Conservation (phyloP, 1,284 basidiomycete genomes). For the Cutaneotrichosporon spelunceum region DNA sequence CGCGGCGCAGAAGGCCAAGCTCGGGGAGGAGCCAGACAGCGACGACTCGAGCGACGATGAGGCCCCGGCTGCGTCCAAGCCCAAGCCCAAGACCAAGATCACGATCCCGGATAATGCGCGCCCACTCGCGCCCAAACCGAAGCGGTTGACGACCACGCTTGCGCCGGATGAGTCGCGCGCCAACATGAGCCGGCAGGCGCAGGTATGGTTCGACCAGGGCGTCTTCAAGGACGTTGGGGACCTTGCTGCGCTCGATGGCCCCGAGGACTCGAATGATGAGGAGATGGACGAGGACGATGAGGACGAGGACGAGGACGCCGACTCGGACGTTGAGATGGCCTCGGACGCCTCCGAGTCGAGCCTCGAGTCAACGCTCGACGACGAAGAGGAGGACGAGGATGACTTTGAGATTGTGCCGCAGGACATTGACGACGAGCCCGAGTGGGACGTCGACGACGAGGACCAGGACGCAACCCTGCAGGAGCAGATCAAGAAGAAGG, state of each 20-base stretch:
- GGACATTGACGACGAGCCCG: constrained; percentile 60
- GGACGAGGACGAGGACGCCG: constrained; percentile 52
- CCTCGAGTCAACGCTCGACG: constrained; percentile 28
- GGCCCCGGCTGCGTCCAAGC: constrained; percentile 25
- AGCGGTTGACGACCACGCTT: constrained; percentile 44
- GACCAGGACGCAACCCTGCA: constrained; percentile 72
- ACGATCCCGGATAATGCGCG: constrained; percentile 14
- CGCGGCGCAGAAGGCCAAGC: constrained; percentile 61
- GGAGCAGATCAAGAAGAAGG: constrained; percentile 68
- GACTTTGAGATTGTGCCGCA: constrained; percentile 74
- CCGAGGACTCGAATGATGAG: constrained; percentile 48
- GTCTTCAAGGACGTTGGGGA: constrained; percentile 76
- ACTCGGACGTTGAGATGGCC: constrained; percentile 40
- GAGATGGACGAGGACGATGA: constrained; percentile 48
- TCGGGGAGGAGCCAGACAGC: constrained; percentile 57
- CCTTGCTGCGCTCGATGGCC: constrained; percentile 55
- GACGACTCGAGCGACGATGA: constrained; percentile 42
- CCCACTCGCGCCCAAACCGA: constrained; percentile 47
- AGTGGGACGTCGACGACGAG: constrained; percentile 76
- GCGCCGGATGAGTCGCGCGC: constrained; percentile 40
- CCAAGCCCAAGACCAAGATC: constrained; percentile 21
- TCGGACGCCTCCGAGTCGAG: constrained; percentile 14
- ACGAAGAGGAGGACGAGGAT: constrained; percentile 43
- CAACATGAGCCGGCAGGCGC: constrained; percentile 56
- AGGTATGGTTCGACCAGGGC: constrained; percentile 93